These are phyloP conservation scores for Crithidia mellificae DNA, from an alignment of 208 protist species.

Conservation along the genomic window DNA sequence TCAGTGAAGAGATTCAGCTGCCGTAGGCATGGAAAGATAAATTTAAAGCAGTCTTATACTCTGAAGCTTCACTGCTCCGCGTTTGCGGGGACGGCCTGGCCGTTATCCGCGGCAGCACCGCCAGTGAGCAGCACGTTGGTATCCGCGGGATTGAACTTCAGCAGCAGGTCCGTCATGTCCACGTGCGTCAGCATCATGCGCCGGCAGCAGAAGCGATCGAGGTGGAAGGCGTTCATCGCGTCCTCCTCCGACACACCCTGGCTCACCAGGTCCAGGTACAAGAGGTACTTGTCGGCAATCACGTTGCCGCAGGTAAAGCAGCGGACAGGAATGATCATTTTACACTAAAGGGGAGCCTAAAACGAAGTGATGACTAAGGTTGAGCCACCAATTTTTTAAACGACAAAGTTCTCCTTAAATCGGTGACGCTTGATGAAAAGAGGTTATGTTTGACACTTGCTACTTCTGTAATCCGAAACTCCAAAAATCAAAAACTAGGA, in stretches of 20 bases:
- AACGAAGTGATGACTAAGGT: no score
- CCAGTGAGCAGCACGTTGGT: constrained; percentile 47
- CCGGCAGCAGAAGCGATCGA: constrained; percentile 99
- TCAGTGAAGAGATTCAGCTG: no score
- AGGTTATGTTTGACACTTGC: no score
- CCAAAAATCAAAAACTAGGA: background rate
- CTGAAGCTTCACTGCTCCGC: background rate
- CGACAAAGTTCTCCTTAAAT: no score
- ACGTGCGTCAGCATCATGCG: constrained; percentile 99
- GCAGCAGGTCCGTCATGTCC: constrained; percentile 98
- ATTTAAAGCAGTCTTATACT: background rate
- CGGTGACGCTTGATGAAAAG: no score
- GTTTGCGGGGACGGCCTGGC: background rate
- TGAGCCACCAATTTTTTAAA: no score
- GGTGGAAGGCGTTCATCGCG: constrained; percentile 96
- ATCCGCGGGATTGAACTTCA: constrained; percentile 92
- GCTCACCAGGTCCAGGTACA: constrained; percentile 93
- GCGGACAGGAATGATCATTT: constrained; percentile 99
- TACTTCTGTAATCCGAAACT: no score
- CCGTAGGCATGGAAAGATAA: no score
- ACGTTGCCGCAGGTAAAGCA: constrained; percentile 99
- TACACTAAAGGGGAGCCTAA: no score
- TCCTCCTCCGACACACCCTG: constrained; percentile 94
- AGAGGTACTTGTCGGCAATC: constrained; percentile 98
- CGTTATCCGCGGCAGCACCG: constrained; percentile 3